Conservation (phyloP, 108 stramenopile genomes). For the Cyclostephanos tholiformis region DNA sequence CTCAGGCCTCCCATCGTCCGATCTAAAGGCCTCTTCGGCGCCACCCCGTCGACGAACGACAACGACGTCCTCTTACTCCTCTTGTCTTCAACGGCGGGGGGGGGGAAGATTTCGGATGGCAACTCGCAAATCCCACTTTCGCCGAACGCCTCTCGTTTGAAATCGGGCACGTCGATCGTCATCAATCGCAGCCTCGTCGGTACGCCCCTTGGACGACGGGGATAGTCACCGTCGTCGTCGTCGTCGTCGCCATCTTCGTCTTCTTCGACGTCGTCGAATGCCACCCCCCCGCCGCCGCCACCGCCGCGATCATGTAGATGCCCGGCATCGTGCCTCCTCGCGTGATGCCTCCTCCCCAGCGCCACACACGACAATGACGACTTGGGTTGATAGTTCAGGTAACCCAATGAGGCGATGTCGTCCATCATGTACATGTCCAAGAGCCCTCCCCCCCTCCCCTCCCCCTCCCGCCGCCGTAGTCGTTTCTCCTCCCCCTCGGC, state of each 20-base stretch:
- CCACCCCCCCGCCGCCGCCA: background rate
- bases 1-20: conserved; percentile 15
- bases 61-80: background rate
- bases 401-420: conserved; percentile 66
- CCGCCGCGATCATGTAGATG: too few relatives aligned
- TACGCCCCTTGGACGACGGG: conserved; percentile 54
- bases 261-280: background rate
- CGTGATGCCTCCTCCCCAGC: background rate
- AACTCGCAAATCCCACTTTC: conserved; percentile 19
- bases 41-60: conserved; percentile 53
- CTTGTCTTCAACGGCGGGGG: background rate
- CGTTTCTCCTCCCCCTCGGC: conserved; percentile 10
- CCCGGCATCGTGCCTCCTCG: too few relatives aligned
- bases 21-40: conserved; percentile 55
- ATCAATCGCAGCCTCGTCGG: conserved; percentile 62
- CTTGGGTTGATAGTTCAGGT: conserved; percentile 42
- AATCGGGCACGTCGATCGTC: conserved; percentile 69
- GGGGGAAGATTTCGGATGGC: conserved; percentile 34
- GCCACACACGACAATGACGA: background rate
- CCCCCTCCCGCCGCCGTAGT: background rate
- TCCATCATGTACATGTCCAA: conserved; percentile 70
- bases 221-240: conserved; percentile 3
- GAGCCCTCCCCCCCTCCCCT: background rate
- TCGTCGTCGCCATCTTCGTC: background rate
- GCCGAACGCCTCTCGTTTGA: conserved; percentile 57